Percentiles rank a stretch among this genome's conserved stretches.
Evolutionary conservation across 768 basidiomycete genomes (phyloP).

Genomic region (Termitomyces sp.): DNA sequence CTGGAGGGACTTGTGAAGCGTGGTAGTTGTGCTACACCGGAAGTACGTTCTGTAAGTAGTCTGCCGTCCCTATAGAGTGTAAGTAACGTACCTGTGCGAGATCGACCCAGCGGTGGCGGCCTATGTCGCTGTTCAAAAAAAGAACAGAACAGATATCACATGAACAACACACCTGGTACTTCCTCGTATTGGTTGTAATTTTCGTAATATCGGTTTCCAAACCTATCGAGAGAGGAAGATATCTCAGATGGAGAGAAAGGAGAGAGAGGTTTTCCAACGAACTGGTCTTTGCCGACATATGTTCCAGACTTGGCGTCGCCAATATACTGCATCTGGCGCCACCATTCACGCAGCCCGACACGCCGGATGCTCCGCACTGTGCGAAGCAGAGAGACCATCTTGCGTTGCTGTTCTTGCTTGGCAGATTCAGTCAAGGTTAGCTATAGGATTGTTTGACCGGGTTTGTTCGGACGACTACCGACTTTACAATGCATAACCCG

Average conservation of each 20-base stretch:
- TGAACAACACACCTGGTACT: slow-evolving; percentile 63
- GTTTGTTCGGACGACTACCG: slow-evolving; percentile 20
- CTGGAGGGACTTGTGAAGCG: slow-evolving; percentile 89
- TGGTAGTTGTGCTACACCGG: slow-evolving; percentile 68
- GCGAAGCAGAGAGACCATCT: slow-evolving; percentile 68
- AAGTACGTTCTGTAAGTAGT: background rate
- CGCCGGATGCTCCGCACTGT: slow-evolving; percentile 72
- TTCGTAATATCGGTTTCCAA: slow-evolving; percentile 94
- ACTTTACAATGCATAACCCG: too few species aligned
- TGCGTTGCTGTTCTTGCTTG: background rate
- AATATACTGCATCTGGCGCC: slow-evolving; percentile 88
- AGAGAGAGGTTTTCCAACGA: slow-evolving; percentile 25
- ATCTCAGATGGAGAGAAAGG: background rate
- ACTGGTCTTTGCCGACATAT: slow-evolving; percentile 79
- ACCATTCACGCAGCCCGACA: slow-evolving; percentile 82
- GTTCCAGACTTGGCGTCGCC: slow-evolving; percentile 88
- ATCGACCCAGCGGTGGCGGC: slow-evolving; percentile 97
- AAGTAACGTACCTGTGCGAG: slow-evolving; percentile 62
- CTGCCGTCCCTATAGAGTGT: background rate
- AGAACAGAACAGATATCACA: background rate
- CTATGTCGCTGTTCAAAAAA: slow-evolving; percentile 30
- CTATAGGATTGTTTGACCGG: slow-evolving; percentile 21
- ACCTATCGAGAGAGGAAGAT: slow-evolving; percentile 38
- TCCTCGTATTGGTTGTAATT: slow-evolving; percentile 85
- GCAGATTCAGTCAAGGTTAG: background rate